Evolutionary conservation across 1,284 basidiomycete genomes (phyloP), one percentile per base, ranked within the genome.

Genomic region (Somion occarium): DNA sequence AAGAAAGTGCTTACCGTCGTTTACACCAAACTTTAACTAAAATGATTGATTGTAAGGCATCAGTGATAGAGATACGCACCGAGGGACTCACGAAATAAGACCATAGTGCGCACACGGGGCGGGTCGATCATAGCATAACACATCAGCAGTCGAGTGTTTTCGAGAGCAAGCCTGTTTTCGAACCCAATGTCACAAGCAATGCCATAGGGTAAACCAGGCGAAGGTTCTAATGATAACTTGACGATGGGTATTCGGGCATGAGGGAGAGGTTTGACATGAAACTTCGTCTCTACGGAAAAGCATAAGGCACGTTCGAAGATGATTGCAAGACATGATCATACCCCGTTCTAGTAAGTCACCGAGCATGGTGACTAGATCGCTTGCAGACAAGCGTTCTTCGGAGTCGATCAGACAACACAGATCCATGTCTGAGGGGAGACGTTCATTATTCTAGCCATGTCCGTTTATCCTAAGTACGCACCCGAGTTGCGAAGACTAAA

Each of bases 21-120:
- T 99, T 99, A 64, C 93, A 93, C 96, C 96, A 99, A 27, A 99
- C 93, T 78, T 99, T 99, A 65, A 99, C 93, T 95, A 60, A 18
- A 27, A 15, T 23, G 41, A 47, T 30, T 52, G 7, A 49, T 24
- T 27, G 30, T 45, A 43, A 51, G 38, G 22, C 23, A 30, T 23
- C 37, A 38, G 15, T 41, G 34, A 20, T 23, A 15, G 44, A 44
- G 37, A 27, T 55, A 23, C n/a, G 23, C n/a, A n/a, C 5, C 12
- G 26, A 19, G 53, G 53, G 46, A 83, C 91, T 76, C 67, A 95
- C 93, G 82, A 73, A 99, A 98, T 51, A 99, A 79, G 42, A 99
- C 96, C 68, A 99, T 78, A 0, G 93, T 95, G 56, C 95, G 82
- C 50, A 99, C 87, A 58, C 96, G 83, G 34, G 91, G 88, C 13